phyloP scores from a whole-genome alignment of 768 basidiomycete genomes.

The Phylloporus arenicola region DNA sequence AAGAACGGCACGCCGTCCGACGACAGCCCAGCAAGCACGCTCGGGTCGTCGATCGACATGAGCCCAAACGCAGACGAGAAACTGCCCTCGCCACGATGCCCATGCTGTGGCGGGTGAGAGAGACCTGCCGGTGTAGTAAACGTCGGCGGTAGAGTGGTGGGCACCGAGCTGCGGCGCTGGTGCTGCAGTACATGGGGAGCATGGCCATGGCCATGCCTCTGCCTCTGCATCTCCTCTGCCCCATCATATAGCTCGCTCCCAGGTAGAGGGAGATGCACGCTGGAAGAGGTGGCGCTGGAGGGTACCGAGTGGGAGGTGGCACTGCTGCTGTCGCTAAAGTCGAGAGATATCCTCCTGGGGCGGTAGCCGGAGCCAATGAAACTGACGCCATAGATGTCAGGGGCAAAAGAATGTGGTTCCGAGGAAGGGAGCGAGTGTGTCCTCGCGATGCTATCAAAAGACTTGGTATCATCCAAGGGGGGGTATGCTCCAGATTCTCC shows the following conservation, averaged over 20 bases:
- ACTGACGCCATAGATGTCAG: slow-evolving; percentile 16
- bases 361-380: slow-evolving; percentile 25
- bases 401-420: slow-evolving; percentile 19
- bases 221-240: slow-evolving; percentile 25
- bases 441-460: slow-evolving; percentile 17
- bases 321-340: slow-evolving; percentile 42
- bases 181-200: slow-evolving; percentile 10
- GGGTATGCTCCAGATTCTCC: slow-evolving; percentile 21
- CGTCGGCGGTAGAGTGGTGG: slow-evolving; percentile 10
- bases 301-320: slow-evolving; percentile 40
- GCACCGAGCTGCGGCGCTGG: slow-evolving; percentile 15
- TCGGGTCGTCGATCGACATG: slow-evolving; percentile 71
- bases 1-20: slow-evolving; percentile 63
- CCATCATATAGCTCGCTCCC: slow-evolving; percentile 25
- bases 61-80: slow-evolving; percentile 67
- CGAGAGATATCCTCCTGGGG: slow-evolving; percentile 31
- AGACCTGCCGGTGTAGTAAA: slow-evolving; percentile 2
- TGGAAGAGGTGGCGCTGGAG: slow-evolving; percentile 52
- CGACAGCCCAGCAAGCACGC: slow-evolving; percentile 57
- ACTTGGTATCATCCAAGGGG: slow-evolving; percentile 27
- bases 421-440: slow-evolving; percentile 18
- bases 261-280: slow-evolving; percentile 43
- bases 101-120: slow-evolving; percentile 11
- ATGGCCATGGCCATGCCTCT: slow-evolving; percentile 10
- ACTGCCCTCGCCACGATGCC: slow-evolving; percentile 28